A percentile compares a stretch with the other conserved stretches of the same genome.
These are phyloP conservation scores for Rickenella mellea DNA, from an alignment of 768 basidiomycete genomes.

Conservation along the genomic window DNA sequence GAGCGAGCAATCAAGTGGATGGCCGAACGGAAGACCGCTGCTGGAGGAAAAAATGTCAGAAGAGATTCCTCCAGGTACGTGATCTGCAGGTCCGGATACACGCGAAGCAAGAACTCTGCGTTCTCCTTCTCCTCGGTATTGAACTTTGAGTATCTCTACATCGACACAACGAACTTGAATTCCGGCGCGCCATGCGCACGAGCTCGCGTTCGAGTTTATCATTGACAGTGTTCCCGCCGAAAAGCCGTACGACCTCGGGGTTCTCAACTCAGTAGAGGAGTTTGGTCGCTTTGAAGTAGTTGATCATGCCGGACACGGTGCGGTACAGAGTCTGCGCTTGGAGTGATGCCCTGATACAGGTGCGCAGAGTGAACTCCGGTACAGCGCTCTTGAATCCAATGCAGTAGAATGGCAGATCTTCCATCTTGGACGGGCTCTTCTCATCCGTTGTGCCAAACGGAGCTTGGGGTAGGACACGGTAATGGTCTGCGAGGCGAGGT, in stretches of 20 bases:
- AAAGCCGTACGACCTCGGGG: slow-evolving; percentile 95
- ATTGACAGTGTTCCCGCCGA: slow-evolving; percentile 97
- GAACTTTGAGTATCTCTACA: slow-evolving; percentile 99
- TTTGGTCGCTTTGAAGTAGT: slow-evolving; percentile 99
- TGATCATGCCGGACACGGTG: slow-evolving; percentile 99
- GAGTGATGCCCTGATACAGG: slow-evolving; percentile 97
- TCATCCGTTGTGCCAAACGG: slow-evolving; percentile 65
- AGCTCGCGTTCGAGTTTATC: slow-evolving; percentile 92
- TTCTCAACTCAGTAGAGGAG: slow-evolving; percentile 99
- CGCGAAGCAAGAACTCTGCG: slow-evolving; percentile 93
- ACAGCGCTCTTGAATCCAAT: slow-evolving; percentile 99
- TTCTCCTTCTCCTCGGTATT: slow-evolving; percentile 99
- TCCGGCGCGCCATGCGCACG: slow-evolving; percentile 94
- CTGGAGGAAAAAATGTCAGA: slow-evolving; percentile 23
- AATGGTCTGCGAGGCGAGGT: slow-evolving; percentile 97
- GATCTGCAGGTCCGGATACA: slow-evolving; percentile 97
- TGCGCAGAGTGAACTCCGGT: slow-evolving; percentile 96
- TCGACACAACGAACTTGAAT: slow-evolving; percentile 99
- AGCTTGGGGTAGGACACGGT: slow-evolving; percentile 83
- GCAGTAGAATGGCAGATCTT: slow-evolving; percentile 95
- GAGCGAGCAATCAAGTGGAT: slow-evolving; percentile 54
- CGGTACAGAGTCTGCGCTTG: slow-evolving; percentile 98
- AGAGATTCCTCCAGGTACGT: slow-evolving; percentile 85
- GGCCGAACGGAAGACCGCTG: slow-evolving; percentile 49
- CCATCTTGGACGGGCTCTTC: slow-evolving; percentile 73